Base-by-base conservation (phyloP, 78 protist species). In the Dictyostelium intermedium region DNA sequence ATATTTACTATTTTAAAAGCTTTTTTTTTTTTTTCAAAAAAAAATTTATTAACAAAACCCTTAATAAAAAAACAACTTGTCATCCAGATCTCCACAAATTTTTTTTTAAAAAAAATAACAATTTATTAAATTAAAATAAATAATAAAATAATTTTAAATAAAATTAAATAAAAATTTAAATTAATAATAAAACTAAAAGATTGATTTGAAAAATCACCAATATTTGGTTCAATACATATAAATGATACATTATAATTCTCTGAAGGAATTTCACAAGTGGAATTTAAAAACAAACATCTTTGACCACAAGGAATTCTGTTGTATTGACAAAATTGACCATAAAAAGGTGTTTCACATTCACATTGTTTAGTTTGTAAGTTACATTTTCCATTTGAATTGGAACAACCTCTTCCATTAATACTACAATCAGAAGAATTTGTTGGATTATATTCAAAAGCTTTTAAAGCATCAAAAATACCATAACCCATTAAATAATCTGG, bases 381-480 rank as follows among this genome's bases (percentile, higher is more conserved):
- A 34, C 45, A 27, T 14, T 18, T 35, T 11, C 78, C 78, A 72
- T 34, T 32, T 14, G 39, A 34, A 5, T 6, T 16, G 30, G 79
- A 34, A 16, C 79, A 72, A 18, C 45, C 79, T 34, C 2, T 66
- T 25, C 23, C 32, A 66, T 8, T 27, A 66, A 9, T 27, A 2
- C 14, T 30, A 25, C 79, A 30, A 34, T 32, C 45, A 0, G 35
- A 25, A 6, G 39, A 30, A 34, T 32, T 18, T 0, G 2, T 7
- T 69, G 79, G 94, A 2, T 4, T 23, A 27, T 82, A 82, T 10
- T 61, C 25, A 37, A 16, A 23, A 2, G 95, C 87, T 23, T 14
- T 43, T 10, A n/a, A n/a, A 2, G 87, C 73, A 73, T 91, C 35
- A 13, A 91, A 76, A 3, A 91, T 50, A 11, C 95, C 95, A 78